phyloP scores from a whole-genome alignment of 768 basidiomycete genomes.

The Phaeotremella fagi region DNA sequence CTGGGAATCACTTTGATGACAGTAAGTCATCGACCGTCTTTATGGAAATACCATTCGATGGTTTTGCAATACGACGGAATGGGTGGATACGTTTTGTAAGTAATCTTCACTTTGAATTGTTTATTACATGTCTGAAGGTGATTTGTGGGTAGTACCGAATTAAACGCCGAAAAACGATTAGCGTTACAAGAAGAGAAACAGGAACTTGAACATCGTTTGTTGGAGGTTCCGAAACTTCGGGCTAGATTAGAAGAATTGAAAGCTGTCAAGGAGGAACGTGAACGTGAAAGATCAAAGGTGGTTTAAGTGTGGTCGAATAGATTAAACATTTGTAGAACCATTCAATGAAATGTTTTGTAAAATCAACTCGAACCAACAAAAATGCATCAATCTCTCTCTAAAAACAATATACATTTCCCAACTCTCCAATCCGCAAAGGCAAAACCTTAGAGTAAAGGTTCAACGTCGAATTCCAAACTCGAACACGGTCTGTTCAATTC shows the following conservation, averaged over 20 bases:
- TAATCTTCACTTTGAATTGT: slow-evolving; percentile 17
- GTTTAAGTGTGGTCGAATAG: not conserved
- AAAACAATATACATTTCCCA: too few species aligned
- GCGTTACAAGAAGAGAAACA: slow-evolving; percentile 95
- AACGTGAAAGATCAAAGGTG: slow-evolving; percentile 5
- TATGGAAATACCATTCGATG: slow-evolving; percentile 74
- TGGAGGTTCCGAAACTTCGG: slow-evolving; percentile 85
- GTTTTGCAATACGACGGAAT: slow-evolving; percentile 90
- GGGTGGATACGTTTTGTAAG: slow-evolving; percentile 91
- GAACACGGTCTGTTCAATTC: slow-evolving; percentile 94
- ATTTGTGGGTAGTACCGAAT: slow-evolving; percentile 59
- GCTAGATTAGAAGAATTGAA: slow-evolving; percentile 66
- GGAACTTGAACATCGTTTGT: slow-evolving; percentile 71
- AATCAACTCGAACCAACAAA: too few species aligned
- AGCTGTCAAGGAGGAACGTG: slow-evolving; percentile 46
- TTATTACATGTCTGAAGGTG: not conserved
- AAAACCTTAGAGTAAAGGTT: too few species aligned
- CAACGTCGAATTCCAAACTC: slow-evolving; percentile 85
- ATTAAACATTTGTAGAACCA: not conserved
- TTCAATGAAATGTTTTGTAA: too few species aligned
- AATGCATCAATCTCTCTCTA: too few species aligned
- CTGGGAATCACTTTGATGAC: slow-evolving; percentile 89
- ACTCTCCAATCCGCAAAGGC: too few species aligned
- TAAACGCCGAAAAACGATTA: slow-evolving; percentile 83
- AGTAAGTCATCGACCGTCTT: slow-evolving; percentile 87